Evolutionary conservation across 306 rosid species (phyloP).

Genomic region (Oemleria cerasiformis): DNA sequence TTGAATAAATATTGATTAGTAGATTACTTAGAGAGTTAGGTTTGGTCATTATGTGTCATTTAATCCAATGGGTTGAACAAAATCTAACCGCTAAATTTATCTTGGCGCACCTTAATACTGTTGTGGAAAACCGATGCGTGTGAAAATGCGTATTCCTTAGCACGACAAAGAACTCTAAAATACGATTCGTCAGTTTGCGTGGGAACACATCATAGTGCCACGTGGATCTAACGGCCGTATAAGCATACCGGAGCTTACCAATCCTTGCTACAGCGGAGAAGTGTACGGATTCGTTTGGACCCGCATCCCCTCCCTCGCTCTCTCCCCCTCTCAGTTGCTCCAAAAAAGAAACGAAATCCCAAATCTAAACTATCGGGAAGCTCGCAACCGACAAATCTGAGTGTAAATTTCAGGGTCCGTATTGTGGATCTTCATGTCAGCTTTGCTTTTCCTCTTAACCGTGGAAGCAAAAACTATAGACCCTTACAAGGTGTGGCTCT

Average conservation of each 20-base stretch:
- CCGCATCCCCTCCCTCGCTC: constrained; percentile 4
- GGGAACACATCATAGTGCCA: constrained; percentile 40
- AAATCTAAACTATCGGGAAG: background rate
- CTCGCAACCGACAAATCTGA: background rate
- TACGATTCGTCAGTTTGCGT: constrained; percentile 62
- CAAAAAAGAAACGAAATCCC: no score
- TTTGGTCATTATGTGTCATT: no score
- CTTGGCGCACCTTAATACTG: background rate
- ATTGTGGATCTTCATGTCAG: constrained; percentile 27
- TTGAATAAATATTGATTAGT: no score
- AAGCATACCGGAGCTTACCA: no score
- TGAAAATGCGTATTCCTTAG: background rate
- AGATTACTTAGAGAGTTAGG: no score
- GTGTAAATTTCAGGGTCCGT: background rate
- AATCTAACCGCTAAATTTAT: no score
- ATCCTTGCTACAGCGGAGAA: constrained; percentile 40
- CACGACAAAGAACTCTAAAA: constrained; percentile 25
- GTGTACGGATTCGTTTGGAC: constrained; percentile 41
- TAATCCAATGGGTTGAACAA: no score
- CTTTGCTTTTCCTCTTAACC: constrained; percentile 25
- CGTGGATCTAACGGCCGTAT: constrained; percentile 23
- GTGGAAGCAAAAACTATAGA: constrained; percentile 59
- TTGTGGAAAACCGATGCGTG: background rate
- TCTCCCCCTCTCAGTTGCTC: background rate
- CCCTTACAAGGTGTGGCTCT: constrained; percentile 63